Base-by-base conservation (phyloP, 768 basidiomycete species). In the Trichaptum fuscoviolaceum region DNA sequence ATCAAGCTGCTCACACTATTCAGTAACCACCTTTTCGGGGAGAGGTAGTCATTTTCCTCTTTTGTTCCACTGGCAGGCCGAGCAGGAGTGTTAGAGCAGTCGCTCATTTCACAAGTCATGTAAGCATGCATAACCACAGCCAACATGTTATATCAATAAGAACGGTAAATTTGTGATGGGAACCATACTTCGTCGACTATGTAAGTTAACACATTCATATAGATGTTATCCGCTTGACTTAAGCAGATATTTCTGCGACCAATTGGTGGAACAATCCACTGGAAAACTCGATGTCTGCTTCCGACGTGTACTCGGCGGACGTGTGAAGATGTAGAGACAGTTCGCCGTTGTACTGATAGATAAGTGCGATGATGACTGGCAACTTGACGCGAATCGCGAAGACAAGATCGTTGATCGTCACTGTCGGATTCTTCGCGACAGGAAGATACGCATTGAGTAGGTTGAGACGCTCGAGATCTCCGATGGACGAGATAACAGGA, bases 391-490 rank as follows among this genome's bases (percentile, higher is more conserved):
- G 63, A 36, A 63, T 36, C 9, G 27, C 18, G 35, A 25, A 34
- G 23, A 63, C 36, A 18, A 42, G 27, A 34, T 63, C 35, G 2
- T 30, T 23, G 17, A 63, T 20, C 24, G 63, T 63, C 24, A 63
- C 9, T 25, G 27, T 34, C 27, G 27, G 27, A 36, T 63, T 63
- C 17, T 42, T 42, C 25, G 26, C 24, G 63, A 27, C 57, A 17
- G 63, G 63, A 36, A 25, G 26, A 27, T 63, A 63, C 27, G 35
- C 24, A 23, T 27, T 34, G 35, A 63, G 63, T 5, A 63, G 26
- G 18, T 63, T 42, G 10, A 63, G 63, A 36, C 63, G 63, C 35
- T 36, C 63, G 35, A 63, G 27, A 20, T 63, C 63, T 27, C 63
- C 63, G 18, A 63, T 42, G 35, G 63, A 63, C 9, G 63, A 63